Conservation (phyloP, 805 yeast genomes). For the Jamesozyma piceae region DNA sequence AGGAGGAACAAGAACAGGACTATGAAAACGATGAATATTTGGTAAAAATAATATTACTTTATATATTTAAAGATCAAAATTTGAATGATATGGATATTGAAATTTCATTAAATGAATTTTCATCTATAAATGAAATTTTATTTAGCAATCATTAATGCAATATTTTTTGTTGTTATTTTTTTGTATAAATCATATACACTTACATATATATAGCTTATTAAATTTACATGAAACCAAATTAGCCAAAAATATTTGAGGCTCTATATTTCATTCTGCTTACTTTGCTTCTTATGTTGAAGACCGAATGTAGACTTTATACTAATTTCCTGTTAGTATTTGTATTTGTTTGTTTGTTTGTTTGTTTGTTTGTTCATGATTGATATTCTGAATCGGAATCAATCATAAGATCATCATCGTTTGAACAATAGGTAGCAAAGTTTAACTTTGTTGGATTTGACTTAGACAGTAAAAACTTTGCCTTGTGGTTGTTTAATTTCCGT, state of each 20-base stretch:
- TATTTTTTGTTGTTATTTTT: not conserved
- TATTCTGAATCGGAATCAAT: slow-evolving; percentile 5
- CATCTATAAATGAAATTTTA: slow-evolving; percentile 4
- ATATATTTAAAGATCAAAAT: slow-evolving; percentile 1
- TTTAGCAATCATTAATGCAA: not conserved
- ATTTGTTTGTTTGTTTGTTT: not conserved
- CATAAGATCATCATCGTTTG: slow-evolving; percentile 1
- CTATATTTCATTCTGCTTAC: not conserved
- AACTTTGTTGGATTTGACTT: slow-evolving; percentile 20
- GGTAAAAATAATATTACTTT: slow-evolving; percentile 4
- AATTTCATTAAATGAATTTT: not conserved
- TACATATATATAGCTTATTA: not conserved
- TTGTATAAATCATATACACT: not conserved
- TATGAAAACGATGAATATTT: slow-evolving; percentile 3
- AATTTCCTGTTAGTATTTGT: not conserved
- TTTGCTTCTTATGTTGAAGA: not conserved
- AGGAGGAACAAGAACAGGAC: not conserved
- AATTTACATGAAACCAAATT: not conserved
- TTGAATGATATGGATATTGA: slow-evolving; percentile 6
- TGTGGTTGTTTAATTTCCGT: slow-evolving; percentile 44
- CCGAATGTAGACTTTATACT: not conserved
- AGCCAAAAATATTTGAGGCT: no score
- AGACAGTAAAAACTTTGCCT: slow-evolving; percentile 22
- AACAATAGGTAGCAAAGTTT: slow-evolving; percentile 5
- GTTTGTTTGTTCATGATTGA: not conserved